Evolutionary conservation across 2,329 filamentous ascomycete genomes (phyloP).

Genomic region (Ophiostoma triangulosporum): DNA sequence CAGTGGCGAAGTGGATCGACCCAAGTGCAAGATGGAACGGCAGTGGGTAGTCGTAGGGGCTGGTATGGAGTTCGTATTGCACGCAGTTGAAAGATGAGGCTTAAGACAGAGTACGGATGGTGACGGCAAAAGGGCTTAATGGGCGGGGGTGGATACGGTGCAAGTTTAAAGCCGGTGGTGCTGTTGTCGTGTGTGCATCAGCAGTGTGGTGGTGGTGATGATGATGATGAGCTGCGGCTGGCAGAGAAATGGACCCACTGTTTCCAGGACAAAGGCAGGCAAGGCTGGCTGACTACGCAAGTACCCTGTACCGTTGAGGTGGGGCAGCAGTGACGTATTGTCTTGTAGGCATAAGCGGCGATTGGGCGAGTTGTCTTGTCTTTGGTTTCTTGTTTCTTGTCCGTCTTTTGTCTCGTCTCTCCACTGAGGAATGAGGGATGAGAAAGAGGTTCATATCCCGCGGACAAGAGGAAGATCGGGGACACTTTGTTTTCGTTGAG

Average conservation of each 20-base stretch:
- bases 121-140: not conserved
- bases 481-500: not conserved
- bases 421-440: too few relatives aligned
- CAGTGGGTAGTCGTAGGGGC: not conserved
- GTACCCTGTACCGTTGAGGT: not conserved
- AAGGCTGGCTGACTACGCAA: constrained; percentile 8
- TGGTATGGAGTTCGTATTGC: too few relatives aligned
- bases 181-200: not conserved
- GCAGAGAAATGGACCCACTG: not conserved
- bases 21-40: not conserved
- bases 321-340: constrained; percentile 14
- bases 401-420: not conserved
- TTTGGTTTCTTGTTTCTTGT: not conserved
- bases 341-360: not conserved
- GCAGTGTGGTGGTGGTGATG: not conserved
- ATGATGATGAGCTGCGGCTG: not conserved
- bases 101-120: too few relatives aligned
- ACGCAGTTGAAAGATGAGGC: too few relatives aligned
- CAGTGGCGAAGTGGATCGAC: not conserved
- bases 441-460: too few relatives aligned
- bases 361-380: not conserved
- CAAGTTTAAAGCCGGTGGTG: not conserved
- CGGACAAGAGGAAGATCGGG: not conserved
- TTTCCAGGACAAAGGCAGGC: not conserved
- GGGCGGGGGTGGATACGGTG: too few relatives aligned